Evolutionary conservation across 2,329 filamentous ascomycete species (phyloP).

Genomic region (Eutypa lata): DNA sequence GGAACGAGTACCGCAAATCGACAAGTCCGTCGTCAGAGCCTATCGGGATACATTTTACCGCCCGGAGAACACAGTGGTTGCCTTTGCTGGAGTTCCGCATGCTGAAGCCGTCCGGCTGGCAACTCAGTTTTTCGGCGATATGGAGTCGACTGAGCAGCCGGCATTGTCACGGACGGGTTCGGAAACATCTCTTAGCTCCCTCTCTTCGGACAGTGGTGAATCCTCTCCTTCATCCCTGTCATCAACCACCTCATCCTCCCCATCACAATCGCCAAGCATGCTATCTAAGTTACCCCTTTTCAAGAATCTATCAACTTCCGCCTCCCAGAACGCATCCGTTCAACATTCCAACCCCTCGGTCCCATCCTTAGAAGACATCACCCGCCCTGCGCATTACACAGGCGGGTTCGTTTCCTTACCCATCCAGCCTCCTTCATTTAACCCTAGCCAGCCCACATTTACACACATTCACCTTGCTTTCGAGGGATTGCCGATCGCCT

Average conservation of each 20-base stretch:
- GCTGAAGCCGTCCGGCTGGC: slow-evolving; percentile 73
- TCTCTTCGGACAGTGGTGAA: slow-evolving; percentile 30
- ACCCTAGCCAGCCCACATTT: slow-evolving; percentile 74
- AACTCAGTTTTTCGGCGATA: slow-evolving; percentile 87
- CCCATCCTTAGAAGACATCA: slow-evolving; percentile 53
- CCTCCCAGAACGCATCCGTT: slow-evolving; percentile 59
- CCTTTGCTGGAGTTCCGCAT: slow-evolving; percentile 90
- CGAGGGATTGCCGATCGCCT: slow-evolving; percentile 86
- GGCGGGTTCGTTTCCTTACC: slow-evolving; percentile 89
- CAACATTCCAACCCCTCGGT: slow-evolving; percentile 40
- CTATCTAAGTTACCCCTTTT: slow-evolving; percentile 85
- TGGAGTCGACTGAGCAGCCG: slow-evolving; percentile 57
- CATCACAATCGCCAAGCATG: slow-evolving; percentile 57
- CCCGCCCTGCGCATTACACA: slow-evolving; percentile 75
- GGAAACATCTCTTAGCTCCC: slow-evolving; percentile 50
- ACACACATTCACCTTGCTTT: slow-evolving; percentile 96
- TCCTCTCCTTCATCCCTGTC: slow-evolving; percentile 30
- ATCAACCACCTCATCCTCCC: slow-evolving; percentile 29
- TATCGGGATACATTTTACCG: slow-evolving; percentile 83
- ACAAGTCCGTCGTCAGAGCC: slow-evolving; percentile 67
- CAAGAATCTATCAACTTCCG: slow-evolving; percentile 80
- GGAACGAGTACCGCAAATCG: slow-evolving; percentile 74
- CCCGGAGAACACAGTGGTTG: slow-evolving; percentile 89
- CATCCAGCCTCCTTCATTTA: slow-evolving; percentile 71
- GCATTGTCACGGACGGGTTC: slow-evolving; percentile 53